phyloP scores from a whole-genome alignment of 192 early-diverging fungal species.

The Coemansia sp. region DNA sequence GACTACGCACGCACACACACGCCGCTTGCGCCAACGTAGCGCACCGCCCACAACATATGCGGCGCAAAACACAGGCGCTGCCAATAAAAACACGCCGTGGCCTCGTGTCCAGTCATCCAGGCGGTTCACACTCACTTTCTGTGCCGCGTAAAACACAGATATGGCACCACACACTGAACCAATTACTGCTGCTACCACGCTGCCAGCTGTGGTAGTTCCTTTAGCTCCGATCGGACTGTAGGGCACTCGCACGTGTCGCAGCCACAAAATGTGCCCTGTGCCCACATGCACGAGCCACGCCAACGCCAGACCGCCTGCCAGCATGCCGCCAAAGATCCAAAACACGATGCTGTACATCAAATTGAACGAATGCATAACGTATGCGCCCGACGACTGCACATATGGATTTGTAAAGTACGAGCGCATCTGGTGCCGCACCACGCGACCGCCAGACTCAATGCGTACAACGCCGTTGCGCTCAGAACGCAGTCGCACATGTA shows the following conservation, averaged over 20 bases:
- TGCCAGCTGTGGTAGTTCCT: too few relatives aligned
- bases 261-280: background rate
- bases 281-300: background rate
- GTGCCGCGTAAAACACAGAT: conserved; percentile 24
- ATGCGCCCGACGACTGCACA: conserved; percentile 48
- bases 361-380: conserved; percentile 53
- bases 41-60: conserved; percentile 14
- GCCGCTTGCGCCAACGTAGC: conserved; percentile 19
- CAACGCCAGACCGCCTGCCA: conserved; percentile 14
- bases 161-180: background rate
- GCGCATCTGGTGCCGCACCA: conserved; percentile 32
- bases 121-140: conserved; percentile 13
- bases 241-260: too few relatives aligned
- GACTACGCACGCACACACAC: background rate
- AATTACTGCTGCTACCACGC: background rate
- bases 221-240: too few relatives aligned
- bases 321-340: conserved; percentile 25
- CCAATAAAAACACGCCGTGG: conserved; percentile 9
- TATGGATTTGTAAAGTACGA: conserved; percentile 47
- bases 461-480: conserved; percentile 11
- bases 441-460: background rate
- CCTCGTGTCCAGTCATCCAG: conserved; percentile 38
- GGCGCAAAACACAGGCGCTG: background rate
- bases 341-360: conserved; percentile 45
- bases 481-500: conserved; percentile 14